These are phyloP conservation scores for Vitis amurensis DNA, from an alignment of 164 flowering plant species.

Conservation along the genomic window DNA sequence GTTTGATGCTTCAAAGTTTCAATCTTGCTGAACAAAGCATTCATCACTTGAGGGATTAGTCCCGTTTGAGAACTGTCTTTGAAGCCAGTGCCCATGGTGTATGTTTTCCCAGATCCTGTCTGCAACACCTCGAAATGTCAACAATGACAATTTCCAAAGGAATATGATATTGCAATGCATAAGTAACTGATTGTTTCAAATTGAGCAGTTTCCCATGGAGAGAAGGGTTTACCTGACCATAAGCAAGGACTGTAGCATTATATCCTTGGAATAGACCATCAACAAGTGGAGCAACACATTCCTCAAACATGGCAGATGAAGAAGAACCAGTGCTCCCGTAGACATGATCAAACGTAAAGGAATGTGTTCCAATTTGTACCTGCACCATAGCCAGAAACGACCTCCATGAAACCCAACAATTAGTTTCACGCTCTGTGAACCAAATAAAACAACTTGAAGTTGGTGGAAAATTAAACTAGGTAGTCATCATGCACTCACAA, in stretches of 20 bases:
- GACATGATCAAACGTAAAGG: slow-evolving; percentile 97
- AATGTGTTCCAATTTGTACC: slow-evolving; percentile 96
- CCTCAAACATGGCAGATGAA: slow-evolving; percentile 82
- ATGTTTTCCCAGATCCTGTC: slow-evolving; percentile 99
- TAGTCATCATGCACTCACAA: too few species aligned
- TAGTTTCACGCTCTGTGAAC: too few species aligned
- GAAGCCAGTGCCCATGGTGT: slow-evolving; percentile 95
- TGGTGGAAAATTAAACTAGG: too few species aligned
- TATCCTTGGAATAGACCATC: slow-evolving; percentile 98
- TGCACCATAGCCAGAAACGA: slow-evolving; percentile 27
- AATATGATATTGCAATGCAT: not conserved
- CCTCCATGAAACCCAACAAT: too few species aligned
- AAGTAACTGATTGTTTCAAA: not conserved
- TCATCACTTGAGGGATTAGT: slow-evolving; percentile 87
- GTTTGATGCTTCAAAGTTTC: slow-evolving; percentile 67
- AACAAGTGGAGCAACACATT: slow-evolving; percentile 87
- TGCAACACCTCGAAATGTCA: slow-evolving; percentile 36
- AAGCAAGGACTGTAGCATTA: slow-evolving; percentile 99
- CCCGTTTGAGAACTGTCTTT: slow-evolving; percentile 78
- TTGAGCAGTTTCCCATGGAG: not conserved
- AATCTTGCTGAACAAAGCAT: slow-evolving; percentile 77
- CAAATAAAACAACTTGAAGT: too few species aligned
- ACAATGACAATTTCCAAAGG: not conserved
- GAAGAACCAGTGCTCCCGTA: slow-evolving; percentile 85
- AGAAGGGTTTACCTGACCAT: slow-evolving; percentile 77